Evolutionary conservation across 2,329 filamentous ascomycete species (phyloP).

Genomic region (Fusarium beomiforme): DNA sequence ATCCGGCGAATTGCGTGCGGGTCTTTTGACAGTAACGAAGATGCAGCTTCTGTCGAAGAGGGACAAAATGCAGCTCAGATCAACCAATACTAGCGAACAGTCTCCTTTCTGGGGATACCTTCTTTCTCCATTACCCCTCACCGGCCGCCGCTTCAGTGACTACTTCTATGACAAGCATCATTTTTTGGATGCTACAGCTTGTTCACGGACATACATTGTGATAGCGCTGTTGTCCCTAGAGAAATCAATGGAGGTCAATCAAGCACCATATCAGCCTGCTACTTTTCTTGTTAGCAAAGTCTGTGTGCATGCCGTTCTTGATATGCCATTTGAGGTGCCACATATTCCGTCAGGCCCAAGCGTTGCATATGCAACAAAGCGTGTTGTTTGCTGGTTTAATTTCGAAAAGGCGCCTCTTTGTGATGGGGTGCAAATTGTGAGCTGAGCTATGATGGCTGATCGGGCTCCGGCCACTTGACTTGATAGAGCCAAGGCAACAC

Average conservation of each 20-base stretch:
- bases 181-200: background rate
- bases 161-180: background rate
- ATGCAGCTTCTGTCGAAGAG: background rate
- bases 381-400: background rate
- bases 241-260: background rate
- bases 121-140: background rate
- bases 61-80: background rate
- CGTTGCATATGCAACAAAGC: background rate
- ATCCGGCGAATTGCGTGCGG: background rate
- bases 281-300: constrained; percentile 1
- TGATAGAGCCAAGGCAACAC: background rate
- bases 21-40: background rate
- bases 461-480: background rate
- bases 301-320: background rate
- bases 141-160: background rate
- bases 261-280: background rate
- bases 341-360: background rate
- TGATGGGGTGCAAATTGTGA: background rate
- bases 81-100: background rate
- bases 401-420: background rate
- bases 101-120: background rate
- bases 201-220: background rate
- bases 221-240: background rate
- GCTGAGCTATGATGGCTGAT: background rate
- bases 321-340: background rate